Evolutionary conservation across 805 yeast genomes (phyloP).

Genomic region (Candida nitratophila): DNA sequence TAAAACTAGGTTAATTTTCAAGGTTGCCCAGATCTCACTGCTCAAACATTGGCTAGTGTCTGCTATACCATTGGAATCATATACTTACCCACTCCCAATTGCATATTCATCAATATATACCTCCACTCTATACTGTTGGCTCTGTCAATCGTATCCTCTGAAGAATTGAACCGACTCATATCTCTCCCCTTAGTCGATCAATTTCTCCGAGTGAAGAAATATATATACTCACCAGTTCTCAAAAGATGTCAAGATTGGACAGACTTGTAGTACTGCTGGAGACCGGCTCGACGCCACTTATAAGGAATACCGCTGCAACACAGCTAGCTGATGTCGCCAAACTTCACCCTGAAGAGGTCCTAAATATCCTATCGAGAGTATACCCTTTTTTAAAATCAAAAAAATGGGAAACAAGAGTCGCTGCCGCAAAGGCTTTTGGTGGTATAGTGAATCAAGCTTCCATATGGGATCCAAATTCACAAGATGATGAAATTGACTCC

Average conservation of each 20-base stretch:
- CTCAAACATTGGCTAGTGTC: no score
- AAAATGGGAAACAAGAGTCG: constrained; percentile 94
- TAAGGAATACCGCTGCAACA: constrained; percentile 94
- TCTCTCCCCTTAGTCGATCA: no score
- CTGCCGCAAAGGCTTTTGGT: constrained; percentile 93
- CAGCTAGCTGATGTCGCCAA: constrained; percentile 92
- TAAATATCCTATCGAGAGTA: constrained; percentile 77
- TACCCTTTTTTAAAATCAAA: constrained; percentile 78
- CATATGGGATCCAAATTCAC: constrained; percentile 77
- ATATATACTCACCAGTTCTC: no score
- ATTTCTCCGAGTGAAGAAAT: no score
- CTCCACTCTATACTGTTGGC: no score
- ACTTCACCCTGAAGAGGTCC: constrained; percentile 88
- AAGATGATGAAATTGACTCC: constrained; percentile 8
- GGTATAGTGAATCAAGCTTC: constrained; percentile 78
- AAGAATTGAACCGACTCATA: no score
- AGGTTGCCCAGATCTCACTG: no score
- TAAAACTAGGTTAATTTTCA: no score
- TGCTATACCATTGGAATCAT: no score
- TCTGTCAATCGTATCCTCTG: no score
- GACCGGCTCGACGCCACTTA: constrained; percentile 91
- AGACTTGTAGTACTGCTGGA: constrained; percentile 49
- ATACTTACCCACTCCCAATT: no score
- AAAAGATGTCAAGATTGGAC: constrained; percentile 27
- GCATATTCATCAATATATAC: no score